Evolutionary conservation across 2,329 filamentous ascomycete genomes (phyloP), one percentile per base, ranked within the genome.

Genomic region (Calonectria pauciramosa): DNA sequence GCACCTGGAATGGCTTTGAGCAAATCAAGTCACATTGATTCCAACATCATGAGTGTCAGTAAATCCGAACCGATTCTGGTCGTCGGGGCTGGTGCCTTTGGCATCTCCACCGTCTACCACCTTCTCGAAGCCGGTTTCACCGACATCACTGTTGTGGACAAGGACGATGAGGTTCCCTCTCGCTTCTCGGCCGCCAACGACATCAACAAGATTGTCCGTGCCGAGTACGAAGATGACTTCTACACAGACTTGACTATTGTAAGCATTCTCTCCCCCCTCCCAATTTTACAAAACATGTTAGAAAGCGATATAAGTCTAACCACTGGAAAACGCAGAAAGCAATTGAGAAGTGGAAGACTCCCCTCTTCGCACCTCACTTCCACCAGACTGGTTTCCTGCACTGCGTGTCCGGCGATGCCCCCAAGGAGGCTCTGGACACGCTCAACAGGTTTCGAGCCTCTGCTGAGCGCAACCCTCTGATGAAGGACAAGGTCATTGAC

Each of bases 201-300:
- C 75, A 80, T 92, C 32, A 93, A 92, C 80, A 93, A 93, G 81
- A 92, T 92, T 70, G 85, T 92, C 44, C 86, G 90, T 2, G 89
- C 88, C 6, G 90, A 92, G 76, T 92, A 92, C 72, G 89, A 90
- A 74, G 89, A 91, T 72, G 84, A 86, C 0, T 91, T 90, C 70
- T 92, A 92, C 73, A 89, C 89, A 0, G 85, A 90, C 2, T 79
- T 91, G 54, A 87, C 90, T 2, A 82, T 91, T 69, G 89, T 89
- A 82, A 73, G 85, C 36, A 26, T 20, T 18, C n/a, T n/a, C n/a
- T n/a, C n/a, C n/a, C n/a, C n/a, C n/a, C n/a, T n/a, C n/a, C n/a
- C n/a, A n/a, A n/a, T n/a, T n/a, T n/a, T n/a, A n/a, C n/a, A n/a
- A n/a, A n/a, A n/a, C 13, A 20, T 10, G 18, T 8, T 6, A 18